Evolutionary conservation across 1,284 basidiomycete genomes (phyloP).

Genomic region (Rhodofomes roseus): DNA sequence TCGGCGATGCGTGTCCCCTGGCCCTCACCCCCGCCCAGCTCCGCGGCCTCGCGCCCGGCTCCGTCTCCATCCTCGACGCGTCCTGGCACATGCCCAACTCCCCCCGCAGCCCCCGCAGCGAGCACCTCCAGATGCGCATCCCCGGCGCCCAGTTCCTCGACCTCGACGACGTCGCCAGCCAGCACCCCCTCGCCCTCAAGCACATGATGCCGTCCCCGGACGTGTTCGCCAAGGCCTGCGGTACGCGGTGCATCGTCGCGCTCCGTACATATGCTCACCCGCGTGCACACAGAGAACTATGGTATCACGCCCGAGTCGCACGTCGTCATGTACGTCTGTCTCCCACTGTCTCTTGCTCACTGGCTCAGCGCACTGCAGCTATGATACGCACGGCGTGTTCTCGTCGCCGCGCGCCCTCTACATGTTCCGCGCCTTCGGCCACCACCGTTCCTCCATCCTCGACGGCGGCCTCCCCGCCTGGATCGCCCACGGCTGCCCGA

Average conservation of each 20-base stretch:
- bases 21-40: slow-evolving; percentile 51
- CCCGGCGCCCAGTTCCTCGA: slow-evolving; percentile 79
- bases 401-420: slow-evolving; percentile 88
- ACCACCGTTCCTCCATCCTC: slow-evolving; percentile 79
- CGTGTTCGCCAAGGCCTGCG: slow-evolving; percentile 78
- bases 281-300: slow-evolving; percentile 49
- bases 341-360: slow-evolving; percentile 3
- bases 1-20: slow-evolving; percentile 38
- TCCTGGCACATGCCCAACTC: slow-evolving; percentile 90
- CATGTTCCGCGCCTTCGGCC: slow-evolving; percentile 90
- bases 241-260: slow-evolving; percentile 40
- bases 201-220: slow-evolving; percentile 89
- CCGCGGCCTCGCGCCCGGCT: slow-evolving; percentile 25
- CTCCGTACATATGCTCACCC: not conserved
- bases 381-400: slow-evolving; percentile 86
- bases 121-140: slow-evolving; percentile 68
- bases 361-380: slow-evolving; percentile 41
- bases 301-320: slow-evolving; percentile 77
- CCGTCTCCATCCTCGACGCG: slow-evolving; percentile 62
- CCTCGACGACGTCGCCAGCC: slow-evolving; percentile 74
- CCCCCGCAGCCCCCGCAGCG: slow-evolving; percentile 58
- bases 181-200: slow-evolving; percentile 72
- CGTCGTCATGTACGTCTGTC: slow-evolving; percentile 66
- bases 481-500: slow-evolving; percentile 65
- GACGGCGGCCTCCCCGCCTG: slow-evolving; percentile 89